Evolutionary conservation across 345 rosid species (phyloP), one percentile per base, ranked within the genome.

Genomic region (Hypericum perforatum): DNA sequence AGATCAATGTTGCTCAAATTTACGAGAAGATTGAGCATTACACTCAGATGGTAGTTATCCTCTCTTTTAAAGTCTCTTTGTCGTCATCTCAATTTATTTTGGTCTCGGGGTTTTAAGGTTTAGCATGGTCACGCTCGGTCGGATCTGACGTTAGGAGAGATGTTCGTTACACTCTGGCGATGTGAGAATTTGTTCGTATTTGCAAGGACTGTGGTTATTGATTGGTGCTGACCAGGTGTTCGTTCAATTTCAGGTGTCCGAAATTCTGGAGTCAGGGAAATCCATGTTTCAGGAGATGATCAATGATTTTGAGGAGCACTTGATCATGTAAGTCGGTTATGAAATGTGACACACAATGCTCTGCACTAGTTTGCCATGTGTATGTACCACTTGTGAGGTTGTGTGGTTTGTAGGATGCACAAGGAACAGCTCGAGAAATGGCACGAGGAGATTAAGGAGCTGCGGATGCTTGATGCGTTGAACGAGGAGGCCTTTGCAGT

Each of bases 401-500:
- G 39, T 37, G 3, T 10, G 45, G 5, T 22, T 13, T 41, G 63
- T 77, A 88, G 91, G 84, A 70, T 85, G 46, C 91, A 85, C 57
- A 82, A 70, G 78, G 95, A 92, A 61, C 78, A 79, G 41, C 72
- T 83, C 53, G 91, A 82, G 66, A 85, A 78, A 70, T 92, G 97
- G 95, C 94, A 82, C 61, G 88, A 83, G 16, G 89, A 88, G 76
- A 77, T 85, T 58, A 82, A 76, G 70, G 95, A 80, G 62, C 52
- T 84, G 62, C 75, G 84, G 53, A 51, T 80, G 70, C 74, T 83
- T 43, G 95, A 92, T 75, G 78, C 74, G 53, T 72, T 88, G 15
- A 92, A 88, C 62, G 89, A 88, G 71, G 89, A 92, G 69, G 71
- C 74, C 54, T 9, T 55, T 71, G 77, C 72, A 1, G 5, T 84